Evolutionary conservation across 2,329 filamentous ascomycete species (phyloP), one percentile per base, ranked within the genome.

Genomic region (Aquanectria penicillioides): DNA sequence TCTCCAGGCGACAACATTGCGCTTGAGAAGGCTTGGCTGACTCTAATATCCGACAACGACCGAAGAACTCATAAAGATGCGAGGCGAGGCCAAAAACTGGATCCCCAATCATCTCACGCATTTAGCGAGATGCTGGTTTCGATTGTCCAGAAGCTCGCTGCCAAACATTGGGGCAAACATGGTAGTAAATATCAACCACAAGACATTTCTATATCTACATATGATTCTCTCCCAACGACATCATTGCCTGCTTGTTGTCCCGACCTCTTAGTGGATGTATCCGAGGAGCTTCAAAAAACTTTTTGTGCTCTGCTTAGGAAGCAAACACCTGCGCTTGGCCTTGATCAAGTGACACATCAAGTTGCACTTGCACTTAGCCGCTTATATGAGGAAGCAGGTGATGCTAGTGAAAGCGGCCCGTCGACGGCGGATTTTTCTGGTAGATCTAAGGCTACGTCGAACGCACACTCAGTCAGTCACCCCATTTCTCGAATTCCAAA

Each of bases 1-100:
- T 90, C 91, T 0, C 82, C 82, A 5, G 88, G 86, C 57, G 93
- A 97, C 76, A 96, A 94, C 65, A 86, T 89, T 65, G 87, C 89
- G 2, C 80, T 97, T 11, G 92, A 97, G 72, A 86, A 87, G 63
- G 87, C 92, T 29, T 97, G 94, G 92, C 77, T 89, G 37, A 77
- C 81, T 13, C 80, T 95, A 13, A 76, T 79, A 18, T 80, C 81
- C 26, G 74, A 81, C 57, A 73, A 80, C 61, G 78, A 84, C 74
- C 71, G 78, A 59, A 71, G 77, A 62, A 78, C 81, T 26, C 85
- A 89, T 62, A 68, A 72, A 12, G 74, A 76, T 43, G 74, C 31
- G 43, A 75, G 49, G 69, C 68, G 48, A 17, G 57, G 43, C 17
- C 57, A 52, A 17, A 26, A 25, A 5, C 33, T 36, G 12, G 38